Evolutionary conservation across 2,329 filamentous ascomycete species (phyloP), one percentile per base, ranked within the genome.

Genomic region (Hymenoscyphus fructigenus): DNA sequence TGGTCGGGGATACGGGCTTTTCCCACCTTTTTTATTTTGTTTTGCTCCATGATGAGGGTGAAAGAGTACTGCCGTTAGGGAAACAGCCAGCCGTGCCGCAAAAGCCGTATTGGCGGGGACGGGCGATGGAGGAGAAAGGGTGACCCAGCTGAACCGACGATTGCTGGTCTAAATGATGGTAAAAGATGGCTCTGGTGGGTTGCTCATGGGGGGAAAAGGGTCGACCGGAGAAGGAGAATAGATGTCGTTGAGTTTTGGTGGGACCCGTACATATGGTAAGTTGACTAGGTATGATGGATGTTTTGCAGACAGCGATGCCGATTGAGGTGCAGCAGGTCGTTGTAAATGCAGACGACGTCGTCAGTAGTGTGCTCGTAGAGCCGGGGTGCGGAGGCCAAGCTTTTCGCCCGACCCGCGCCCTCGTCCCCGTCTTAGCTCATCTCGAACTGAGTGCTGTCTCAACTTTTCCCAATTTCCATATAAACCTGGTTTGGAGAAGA

Each of bases 1-100:
- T 76, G 72, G 32, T 71, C 73, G 2, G 76, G 75, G 38, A 78
- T 75, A n/a, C 76, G 75, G 10, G 74, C 72, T 69, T 73, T 76
- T 55, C 71, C 69, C 29, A 68, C 60, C 68, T 72, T 73, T 63
- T 73, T 75, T 26, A 44, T 61, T 61, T 67, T 71, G 60, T 41
- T 63, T 60, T 55, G 20, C 60, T 67, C 65, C 65, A 67, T 67
- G 28, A 5, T 34, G n/a, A 38, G 10, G 55, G 29, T 59, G 53
- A 28, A 44, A 53, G 61, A 23, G 55, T 20, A n/a, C n/a, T n/a
- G 23, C 20, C 71, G 36, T 67, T 74, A 34, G 71, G 71, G 15
- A 71, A 70, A 15, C 70, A 73, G 59, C 72, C 72, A 32, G 17
- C 5, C 32, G 17, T 38, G 23, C 17, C 15, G 29, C 14, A 23